A percentile compares a stretch with the other conserved stretches of the same genome.
phyloP scores from a whole-genome alignment of 768 basidiomycete species.

The Trametes gibbosa region DNA sequence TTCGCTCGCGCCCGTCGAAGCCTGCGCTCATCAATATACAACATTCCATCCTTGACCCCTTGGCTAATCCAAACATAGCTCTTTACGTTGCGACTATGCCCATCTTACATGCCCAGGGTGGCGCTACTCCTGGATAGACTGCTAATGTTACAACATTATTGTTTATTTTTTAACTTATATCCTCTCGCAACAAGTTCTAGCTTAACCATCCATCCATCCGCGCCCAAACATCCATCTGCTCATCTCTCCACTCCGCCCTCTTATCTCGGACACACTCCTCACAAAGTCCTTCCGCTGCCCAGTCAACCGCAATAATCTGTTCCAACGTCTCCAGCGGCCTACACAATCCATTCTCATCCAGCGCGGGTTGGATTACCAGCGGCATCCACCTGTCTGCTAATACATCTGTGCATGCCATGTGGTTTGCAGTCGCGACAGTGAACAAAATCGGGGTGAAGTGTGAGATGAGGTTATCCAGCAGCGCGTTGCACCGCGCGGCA shows the following conservation, averaged over 20 bases:
- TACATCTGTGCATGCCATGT: constrained; percentile 72
- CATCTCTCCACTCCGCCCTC: constrained; percentile 61
- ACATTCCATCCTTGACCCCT: no score
- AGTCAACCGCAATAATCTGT: constrained; percentile 51
- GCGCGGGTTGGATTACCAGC: constrained; percentile 64
- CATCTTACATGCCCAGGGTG: no score
- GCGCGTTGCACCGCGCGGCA: constrained; percentile 27
- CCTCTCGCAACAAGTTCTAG: background rate
- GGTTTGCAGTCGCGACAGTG: constrained; percentile 63
- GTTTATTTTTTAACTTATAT: background rate
- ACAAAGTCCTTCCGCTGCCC: constrained; percentile 60
- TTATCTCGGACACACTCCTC: constrained; percentile 55
- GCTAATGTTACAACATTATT: background rate
- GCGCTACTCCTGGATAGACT: no score
- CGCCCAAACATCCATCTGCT: constrained; percentile 59
- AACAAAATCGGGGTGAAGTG: constrained; percentile 74
- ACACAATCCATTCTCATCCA: constrained; percentile 60
- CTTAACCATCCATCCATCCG: constrained; percentile 58
- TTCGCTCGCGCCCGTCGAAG: no score
- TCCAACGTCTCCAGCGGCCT: constrained; percentile 73
- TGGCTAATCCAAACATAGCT: no score
- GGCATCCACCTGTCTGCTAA: constrained; percentile 73
- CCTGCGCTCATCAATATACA: no score
- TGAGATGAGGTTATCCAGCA: constrained; percentile 45
- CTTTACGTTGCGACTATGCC: no score